Base-by-base conservation (phyloP, 1,284 basidiomycete species). In the Cystobasidiaceae sp. region DNA sequence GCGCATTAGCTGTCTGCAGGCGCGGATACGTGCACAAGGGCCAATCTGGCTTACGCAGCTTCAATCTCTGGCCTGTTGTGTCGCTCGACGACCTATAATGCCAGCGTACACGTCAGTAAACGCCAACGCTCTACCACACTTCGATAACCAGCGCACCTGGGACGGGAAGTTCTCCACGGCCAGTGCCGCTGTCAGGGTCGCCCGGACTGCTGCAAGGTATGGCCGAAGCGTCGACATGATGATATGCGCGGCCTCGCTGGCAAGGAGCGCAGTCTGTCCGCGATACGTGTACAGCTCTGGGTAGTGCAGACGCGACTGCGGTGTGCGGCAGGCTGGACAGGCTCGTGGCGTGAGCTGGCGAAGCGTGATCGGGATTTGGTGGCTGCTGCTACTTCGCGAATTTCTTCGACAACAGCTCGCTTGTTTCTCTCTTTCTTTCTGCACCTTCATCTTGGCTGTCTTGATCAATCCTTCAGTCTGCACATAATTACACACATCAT, bases 61-160 rank as follows among this genome's bases (percentile, higher is more conserved):
- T 97, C 93, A 19, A 96, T 85, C 77, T 97, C 93, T 65, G 93
- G 91, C 74, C 93, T 92, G 79, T 97, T 97, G 80, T 97, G 93
- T 56, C 93, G 82, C 77, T 97, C 93, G 46, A 96, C 92, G 67
- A 94, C 87, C 89, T 91, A 68, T 33, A 32, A n/a, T n/a, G n/a
- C n/a, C n/a, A n/a, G n/a, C n/a, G n/a, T n/a, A n/a, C n/a, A n/a
- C n/a, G n/a, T n/a, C n/a, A n/a, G n/a, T n/a, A n/a, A n/a, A n/a
- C n/a, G n/a, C n/a, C n/a, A n/a, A n/a, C n/a, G n/a, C n/a, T n/a
- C n/a, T n/a, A n/a, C n/a, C n/a, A n/a, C n/a, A n/a, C n/a, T n/a
- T n/a, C n/a, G n/a, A n/a, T n/a, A n/a, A n/a, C n/a, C n/a, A n/a
- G 72, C 75, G 71, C 76, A 90, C 90, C 84, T 98, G 94, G 7